These are phyloP conservation scores for Pseudocercospora fuligena DNA, from an alignment of 2,329 filamentous ascomycete genomes.

Conservation along the genomic window DNA sequence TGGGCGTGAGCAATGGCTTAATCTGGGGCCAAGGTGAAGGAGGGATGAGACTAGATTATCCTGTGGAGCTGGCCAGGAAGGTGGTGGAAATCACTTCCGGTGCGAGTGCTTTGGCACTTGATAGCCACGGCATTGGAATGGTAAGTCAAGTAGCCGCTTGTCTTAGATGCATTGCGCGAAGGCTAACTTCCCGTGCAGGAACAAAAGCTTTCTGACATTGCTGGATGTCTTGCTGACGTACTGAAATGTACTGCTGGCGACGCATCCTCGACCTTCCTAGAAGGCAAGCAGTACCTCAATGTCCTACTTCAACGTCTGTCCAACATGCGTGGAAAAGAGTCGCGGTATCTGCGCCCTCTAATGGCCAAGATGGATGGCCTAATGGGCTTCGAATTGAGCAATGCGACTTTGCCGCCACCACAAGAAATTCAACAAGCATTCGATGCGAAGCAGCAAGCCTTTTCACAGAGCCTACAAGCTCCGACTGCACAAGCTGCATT, in stretches of 20 bases:
- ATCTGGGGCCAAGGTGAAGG: conserved; percentile 42
- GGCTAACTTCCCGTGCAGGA: conserved; percentile 35
- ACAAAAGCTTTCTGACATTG: conserved; percentile 44
- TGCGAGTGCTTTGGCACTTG: conserved; percentile 37
- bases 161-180: no score
- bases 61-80: conserved; percentile 42
- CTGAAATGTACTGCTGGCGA: conserved; percentile 43
- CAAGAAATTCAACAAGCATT: conserved; percentile 22
- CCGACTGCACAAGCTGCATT: conserved; percentile 7
- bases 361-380: conserved; percentile 41
- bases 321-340: conserved; percentile 43
- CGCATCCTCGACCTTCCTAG: conserved; percentile 38
- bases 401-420: conserved; percentile 30
- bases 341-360: conserved; percentile 42
- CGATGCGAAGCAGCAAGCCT: conserved; percentile 11
- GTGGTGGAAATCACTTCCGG: conserved; percentile 40
- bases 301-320: conserved; percentile 40
- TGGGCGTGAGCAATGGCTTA: conserved; percentile 44
- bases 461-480: conserved; percentile 1
- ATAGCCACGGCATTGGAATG: conserved; percentile 45
- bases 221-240: conserved; percentile 43
- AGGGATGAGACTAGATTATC: conserved; percentile 43
- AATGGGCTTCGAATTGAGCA: conserved; percentile 34
- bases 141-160: conserved; percentile 25
- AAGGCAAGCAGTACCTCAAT: conserved; percentile 42